Base-by-base conservation (phyloP, 495 filamentous ascomycete genomes). In the Jackrogersella multiformis region DNA sequence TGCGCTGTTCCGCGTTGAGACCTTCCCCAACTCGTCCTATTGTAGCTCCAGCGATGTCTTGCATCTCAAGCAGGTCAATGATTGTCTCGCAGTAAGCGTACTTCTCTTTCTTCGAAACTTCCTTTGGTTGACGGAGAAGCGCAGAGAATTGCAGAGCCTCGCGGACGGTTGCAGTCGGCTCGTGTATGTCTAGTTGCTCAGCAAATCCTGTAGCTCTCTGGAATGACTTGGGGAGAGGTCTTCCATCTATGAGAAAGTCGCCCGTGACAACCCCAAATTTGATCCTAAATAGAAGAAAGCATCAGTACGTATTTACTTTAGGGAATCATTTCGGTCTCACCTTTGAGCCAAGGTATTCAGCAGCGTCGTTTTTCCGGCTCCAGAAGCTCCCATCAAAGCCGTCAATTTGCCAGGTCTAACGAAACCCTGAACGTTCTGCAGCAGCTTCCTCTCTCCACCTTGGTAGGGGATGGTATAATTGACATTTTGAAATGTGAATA, bases 131-230 rank as follows among this genome's bases (percentile, higher is more conserved):
- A 32, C 91, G 86, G 6, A 93, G 81, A 28, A 90, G 71, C 24
- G 91, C 91, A 55, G 84, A 88, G 70, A 94, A 94, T 10, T 80
- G 74, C 2, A 94, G 78, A 21, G 90, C 89, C 49, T 88, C 91
- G 12, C 90, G 82, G 16, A 93, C 90, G 1, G 91, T 94, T 2
- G 87, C 83, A 0, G 90, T 92, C 35, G 85, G 80, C n/a, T 92
- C 80, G 72, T 93, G 91, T 2, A 94, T 82, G 81, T 94, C 91
- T 71, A 92, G 90, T 69, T 94, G 91, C 66, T 94, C 89, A n/a
- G 91, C 91, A 68, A 93, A 94, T n/a, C 91, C 91, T 4, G 90
- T 93, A 75, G 91, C 91, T 7, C 91, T 86, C 67, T 91, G 90
- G 78, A 93, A 93, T 1, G 87, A 89, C 20, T 82, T 82, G 66